Evolutionary conservation across 208 protist species (phyloP).

Genomic region (Leishmania arabica): DNA sequence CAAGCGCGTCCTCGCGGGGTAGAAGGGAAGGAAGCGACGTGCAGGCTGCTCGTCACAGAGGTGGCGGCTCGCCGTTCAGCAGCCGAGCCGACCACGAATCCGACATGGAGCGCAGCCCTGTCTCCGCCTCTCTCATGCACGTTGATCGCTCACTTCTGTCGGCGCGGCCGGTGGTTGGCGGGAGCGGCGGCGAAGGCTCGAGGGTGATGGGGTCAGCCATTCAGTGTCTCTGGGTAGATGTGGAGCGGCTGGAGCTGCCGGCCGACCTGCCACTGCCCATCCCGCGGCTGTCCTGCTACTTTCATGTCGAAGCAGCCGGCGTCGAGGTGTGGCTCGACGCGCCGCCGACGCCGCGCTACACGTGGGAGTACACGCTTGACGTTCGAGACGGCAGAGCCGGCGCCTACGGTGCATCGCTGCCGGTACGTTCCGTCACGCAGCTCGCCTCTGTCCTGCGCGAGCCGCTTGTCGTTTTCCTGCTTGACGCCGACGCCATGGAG

Average conservation of each 20-base stretch:
- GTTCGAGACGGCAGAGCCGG: constrained; percentile 26
- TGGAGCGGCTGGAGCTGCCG: constrained; percentile 68
- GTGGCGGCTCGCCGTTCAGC: constrained; percentile 1
- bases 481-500: constrained; percentile 62
- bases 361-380: constrained; percentile 54
- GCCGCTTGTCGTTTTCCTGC: constrained; percentile 82
- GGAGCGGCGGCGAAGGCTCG: background rate
- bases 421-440: constrained; percentile 42
- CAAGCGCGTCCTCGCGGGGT: constrained; percentile 9
- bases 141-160: constrained; percentile 29
- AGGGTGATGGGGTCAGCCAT: background rate
- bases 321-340: constrained; percentile 71
- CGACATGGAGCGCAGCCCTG: constrained; percentile 8
- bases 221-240: constrained; percentile 43
- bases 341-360: constrained; percentile 63
- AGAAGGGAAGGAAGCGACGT: background rate
- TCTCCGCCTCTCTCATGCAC: constrained; percentile 25
- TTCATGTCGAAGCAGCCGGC: constrained; percentile 42
- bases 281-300: constrained; percentile 85
- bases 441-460: constrained; percentile 56
- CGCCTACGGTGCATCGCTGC: constrained; percentile 30
- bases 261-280: constrained; percentile 38
- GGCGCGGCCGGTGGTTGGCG: background rate
- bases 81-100: background rate
- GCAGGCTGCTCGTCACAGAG: background rate